These are phyloP conservation scores for Nakazawaea peltata DNA, from an alignment of 805 yeast species.

Conservation along the genomic window DNA sequence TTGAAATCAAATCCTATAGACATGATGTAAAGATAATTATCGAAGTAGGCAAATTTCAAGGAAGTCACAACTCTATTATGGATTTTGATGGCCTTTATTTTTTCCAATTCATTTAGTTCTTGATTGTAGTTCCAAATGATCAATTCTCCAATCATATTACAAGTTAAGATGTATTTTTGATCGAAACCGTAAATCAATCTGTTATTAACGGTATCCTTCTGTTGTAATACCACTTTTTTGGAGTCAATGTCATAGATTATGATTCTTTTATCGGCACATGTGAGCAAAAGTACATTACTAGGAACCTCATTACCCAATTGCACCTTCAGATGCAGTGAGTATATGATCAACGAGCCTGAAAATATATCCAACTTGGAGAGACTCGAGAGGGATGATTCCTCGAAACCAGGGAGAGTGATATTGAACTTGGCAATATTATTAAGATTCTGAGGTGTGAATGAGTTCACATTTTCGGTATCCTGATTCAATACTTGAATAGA, in stretches of 20 bases:
- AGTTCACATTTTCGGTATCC: neutral
- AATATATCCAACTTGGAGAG: conserved; percentile 7
- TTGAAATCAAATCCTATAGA: conserved; percentile 56
- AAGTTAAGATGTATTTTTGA: conserved; percentile 17
- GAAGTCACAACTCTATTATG: conserved; percentile 23
- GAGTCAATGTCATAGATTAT: conserved; percentile 18
- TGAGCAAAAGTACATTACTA: conserved; percentile 16
- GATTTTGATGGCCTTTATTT: conserved; percentile 13
- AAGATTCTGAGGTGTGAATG: conserved; percentile 17
- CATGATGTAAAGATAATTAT: conserved; percentile 27
- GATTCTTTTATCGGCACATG: conserved; percentile 19
- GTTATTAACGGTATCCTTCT: conserved; percentile 16
- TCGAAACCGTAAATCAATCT: conserved; percentile 15
- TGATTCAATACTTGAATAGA: neutral
- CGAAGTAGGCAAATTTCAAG: conserved; percentile 12
- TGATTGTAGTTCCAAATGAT: conserved; percentile 10
- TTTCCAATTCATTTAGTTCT: conserved; percentile 7
- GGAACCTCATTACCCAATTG: conserved; percentile 5
- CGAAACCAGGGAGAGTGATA: conserved; percentile 19
- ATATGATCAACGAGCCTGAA: conserved; percentile 16
- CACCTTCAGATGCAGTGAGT: conserved; percentile 13
- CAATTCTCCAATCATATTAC: conserved; percentile 26
- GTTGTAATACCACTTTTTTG: conserved; percentile 10
- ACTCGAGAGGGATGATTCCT: conserved; percentile 14
- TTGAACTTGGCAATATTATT: conserved; percentile 14